A percentile compares a stretch with the other conserved stretches of the same genome.
Conservation (phyloP, 192 early-diverging fungal genomes). For the Radiomyces spectabilis region DNA sequence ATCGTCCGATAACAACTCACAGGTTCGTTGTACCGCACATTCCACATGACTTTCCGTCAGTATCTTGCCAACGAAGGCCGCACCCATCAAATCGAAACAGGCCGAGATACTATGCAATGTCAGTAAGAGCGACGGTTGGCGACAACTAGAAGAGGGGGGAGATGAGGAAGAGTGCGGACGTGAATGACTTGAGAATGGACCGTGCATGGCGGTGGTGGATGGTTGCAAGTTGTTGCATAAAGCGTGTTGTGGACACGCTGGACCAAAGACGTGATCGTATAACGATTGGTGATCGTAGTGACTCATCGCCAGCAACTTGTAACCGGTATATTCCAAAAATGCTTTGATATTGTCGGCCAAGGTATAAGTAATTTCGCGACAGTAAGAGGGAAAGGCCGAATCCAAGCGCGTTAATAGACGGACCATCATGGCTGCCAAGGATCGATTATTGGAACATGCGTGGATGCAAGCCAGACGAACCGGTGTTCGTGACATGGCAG, state of each 20-base stretch:
- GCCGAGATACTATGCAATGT: constrained; percentile 21
- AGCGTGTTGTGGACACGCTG: background rate
- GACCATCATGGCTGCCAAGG: constrained; percentile 21
- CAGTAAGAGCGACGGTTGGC: background rate
- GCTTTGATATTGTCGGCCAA: constrained; percentile 29
- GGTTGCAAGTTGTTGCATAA: background rate
- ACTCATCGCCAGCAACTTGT: constrained; percentile 14
- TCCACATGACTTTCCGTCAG: constrained; percentile 22
- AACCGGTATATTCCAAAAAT: constrained; percentile 29
- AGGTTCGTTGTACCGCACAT: constrained; percentile 18
- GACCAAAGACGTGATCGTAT: background rate
- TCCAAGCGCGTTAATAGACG: constrained; percentile 22
- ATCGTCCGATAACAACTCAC: constrained; percentile 12
- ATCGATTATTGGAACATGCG: constrained; percentile 9
- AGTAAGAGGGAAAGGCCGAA: constrained; percentile 24
- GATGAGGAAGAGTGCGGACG: background rate
- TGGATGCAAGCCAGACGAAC: constrained; percentile 1
- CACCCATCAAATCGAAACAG: constrained; percentile 26
- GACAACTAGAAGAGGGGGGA: background rate
- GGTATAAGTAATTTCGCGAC: constrained; percentile 31
- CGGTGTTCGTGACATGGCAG: constrained; percentile 3
- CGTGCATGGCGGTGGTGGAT: background rate
- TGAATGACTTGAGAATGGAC: background rate
- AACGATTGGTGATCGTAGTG: background rate
- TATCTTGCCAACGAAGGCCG: constrained; percentile 21